Base-by-base conservation (phyloP, 2,329 filamentous ascomycete genomes). In the Trichophyton rubrum region DNA sequence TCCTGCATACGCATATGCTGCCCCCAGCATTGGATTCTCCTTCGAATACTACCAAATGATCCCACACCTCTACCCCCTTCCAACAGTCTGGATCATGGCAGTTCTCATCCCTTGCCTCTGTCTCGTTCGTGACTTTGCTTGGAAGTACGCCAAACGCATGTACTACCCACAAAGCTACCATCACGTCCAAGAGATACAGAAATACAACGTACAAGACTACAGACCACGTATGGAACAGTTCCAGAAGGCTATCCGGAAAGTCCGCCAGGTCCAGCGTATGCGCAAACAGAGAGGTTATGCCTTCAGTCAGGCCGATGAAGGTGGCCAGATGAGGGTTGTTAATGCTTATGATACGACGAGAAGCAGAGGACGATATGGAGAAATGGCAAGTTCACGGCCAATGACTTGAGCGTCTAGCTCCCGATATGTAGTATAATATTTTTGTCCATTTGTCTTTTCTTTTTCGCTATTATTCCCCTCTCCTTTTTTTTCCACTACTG, bases 161-260 rank as follows among this genome's bases (percentile, higher is more conserved):
- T 99, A 97, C 77, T 87, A 86, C 67, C 93, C 93, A 22, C 88
- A 96, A 75, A 85, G 89, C 49, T 99, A 99, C 70, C 93, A 99
- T 68, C 93, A 99, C 73, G 93, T 99, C 65, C 93, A 99, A 75
- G 93, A 99, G 78, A 99, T 99, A 67, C 93, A 99, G 75, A 99
- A 99, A 77, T 99, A 97, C 78, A 99, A 99, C 69, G 96, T 99
- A 63, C 93, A 99, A 77, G 93, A 99, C 77, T 99, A 99, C 75
- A 82, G 93, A 70, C 93, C 93, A 64, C 86, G 93, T 70, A 99
- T 99, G 93, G 93, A 99, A 71, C 93, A 99, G 76, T 99, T 99
- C 80, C 93, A 99, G 77, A 99, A 99, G 77, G 93, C 93, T 22
- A 97, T 99, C 70, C 88, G 93, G 69, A 99, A 99, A 77, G 93